A percentile compares a stretch with the other conserved stretches of the same genome.
Evolutionary conservation across 2,329 filamentous ascomycete genomes (phyloP).

Genomic region (Colletotrichum higginsianum): DNA sequence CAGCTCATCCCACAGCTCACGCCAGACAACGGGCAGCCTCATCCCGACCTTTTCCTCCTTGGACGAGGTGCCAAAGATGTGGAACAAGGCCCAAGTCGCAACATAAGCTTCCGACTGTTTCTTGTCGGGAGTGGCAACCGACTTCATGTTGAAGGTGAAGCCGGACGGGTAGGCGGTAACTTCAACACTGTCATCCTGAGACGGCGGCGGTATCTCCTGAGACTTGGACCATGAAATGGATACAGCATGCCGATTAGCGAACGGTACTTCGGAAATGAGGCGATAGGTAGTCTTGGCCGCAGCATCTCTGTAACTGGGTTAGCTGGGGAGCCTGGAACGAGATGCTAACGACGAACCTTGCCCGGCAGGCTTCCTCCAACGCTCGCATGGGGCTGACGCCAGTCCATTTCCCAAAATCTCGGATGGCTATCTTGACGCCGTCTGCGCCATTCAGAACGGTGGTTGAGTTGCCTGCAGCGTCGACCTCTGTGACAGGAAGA

Average conservation of each 20-base stretch:
- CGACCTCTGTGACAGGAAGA: slow-evolving; percentile 73
- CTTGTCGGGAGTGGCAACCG: slow-evolving; percentile 79
- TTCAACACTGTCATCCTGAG: slow-evolving; percentile 57
- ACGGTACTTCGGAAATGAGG: slow-evolving; percentile 79
- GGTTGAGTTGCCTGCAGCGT: slow-evolving; percentile 70
- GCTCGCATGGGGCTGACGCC: slow-evolving; percentile 83
- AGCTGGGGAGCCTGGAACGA: neutral
- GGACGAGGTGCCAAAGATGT: slow-evolving; percentile 81
- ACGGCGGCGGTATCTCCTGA: slow-evolving; percentile 66
- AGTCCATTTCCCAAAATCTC: slow-evolving; percentile 88
- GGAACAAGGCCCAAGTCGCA: slow-evolving; percentile 85
- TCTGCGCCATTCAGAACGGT: slow-evolving; percentile 68
- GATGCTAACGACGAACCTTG: slow-evolving; percentile 68
- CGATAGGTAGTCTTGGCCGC: slow-evolving; percentile 77
- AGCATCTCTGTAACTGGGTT: slow-evolving; percentile 70
- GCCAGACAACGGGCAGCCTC: slow-evolving; percentile 84
- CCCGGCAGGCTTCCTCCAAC: slow-evolving; percentile 89
- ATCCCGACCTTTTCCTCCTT: slow-evolving; percentile 91
- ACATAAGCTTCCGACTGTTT: slow-evolving; percentile 91
- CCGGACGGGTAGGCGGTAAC: slow-evolving; percentile 62
- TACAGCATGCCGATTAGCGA: slow-evolving; percentile 82
- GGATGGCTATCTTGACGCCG: slow-evolving; percentile 72
- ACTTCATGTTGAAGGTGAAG: slow-evolving; percentile 80
- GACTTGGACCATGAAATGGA: slow-evolving; percentile 85
- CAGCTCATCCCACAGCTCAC: slow-evolving; percentile 88